Conservation (phyloP, 2,329 filamentous ascomycete species). For the Parasarocladium wereldwijsianum region DNA sequence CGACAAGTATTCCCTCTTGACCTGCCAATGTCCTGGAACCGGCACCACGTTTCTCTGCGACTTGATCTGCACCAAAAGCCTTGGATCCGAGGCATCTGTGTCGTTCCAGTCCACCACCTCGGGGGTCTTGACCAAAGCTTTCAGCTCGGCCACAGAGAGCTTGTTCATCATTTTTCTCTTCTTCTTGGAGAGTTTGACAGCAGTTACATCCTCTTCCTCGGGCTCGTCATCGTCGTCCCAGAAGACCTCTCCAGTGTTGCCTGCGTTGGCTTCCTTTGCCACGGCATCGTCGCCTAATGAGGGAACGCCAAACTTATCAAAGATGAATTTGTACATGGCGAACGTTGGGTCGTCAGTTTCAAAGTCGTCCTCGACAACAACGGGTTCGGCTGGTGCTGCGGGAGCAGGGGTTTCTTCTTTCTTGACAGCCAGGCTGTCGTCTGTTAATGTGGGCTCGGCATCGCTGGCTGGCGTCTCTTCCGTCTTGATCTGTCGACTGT, state of each 20-base stretch:
- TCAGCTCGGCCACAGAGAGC: slow-evolving; percentile 86
- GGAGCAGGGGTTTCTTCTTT: slow-evolving; percentile 18
- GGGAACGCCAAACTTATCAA: slow-evolving; percentile 58
- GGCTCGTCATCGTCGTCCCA: slow-evolving; percentile 75
- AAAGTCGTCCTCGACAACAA: slow-evolving; percentile 16
- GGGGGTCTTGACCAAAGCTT: slow-evolving; percentile 77
- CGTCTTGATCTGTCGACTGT: slow-evolving; percentile 29
- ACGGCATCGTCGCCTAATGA: slow-evolving; percentile 46
- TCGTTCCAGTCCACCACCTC: slow-evolving; percentile 98
- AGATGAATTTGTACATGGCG: slow-evolving; percentile 69
- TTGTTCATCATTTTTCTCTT: slow-evolving; percentile 85
- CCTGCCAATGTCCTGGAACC: slow-evolving; percentile 83
- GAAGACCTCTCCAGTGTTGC: slow-evolving; percentile 73
- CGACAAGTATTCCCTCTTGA: slow-evolving; percentile 94
- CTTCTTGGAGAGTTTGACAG: slow-evolving; percentile 78
- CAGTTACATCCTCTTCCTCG: slow-evolving; percentile 52
- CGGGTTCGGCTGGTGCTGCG: slow-evolving; percentile 22
- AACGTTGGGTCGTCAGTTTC: slow-evolving; percentile 59
- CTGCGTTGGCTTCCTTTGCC: slow-evolving; percentile 48
- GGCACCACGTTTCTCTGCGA: slow-evolving; percentile 90
- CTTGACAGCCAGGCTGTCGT: slow-evolving; percentile 5
- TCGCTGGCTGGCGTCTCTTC: slow-evolving; percentile 16
- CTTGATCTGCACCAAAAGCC: slow-evolving; percentile 85
- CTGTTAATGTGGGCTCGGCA: slow-evolving; percentile 3
- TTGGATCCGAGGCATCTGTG: slow-evolving; percentile 77